These are phyloP conservation scores for Orychophragmus violaceus DNA, from an alignment of 345 rosid genomes.

Conservation along the genomic window DNA sequence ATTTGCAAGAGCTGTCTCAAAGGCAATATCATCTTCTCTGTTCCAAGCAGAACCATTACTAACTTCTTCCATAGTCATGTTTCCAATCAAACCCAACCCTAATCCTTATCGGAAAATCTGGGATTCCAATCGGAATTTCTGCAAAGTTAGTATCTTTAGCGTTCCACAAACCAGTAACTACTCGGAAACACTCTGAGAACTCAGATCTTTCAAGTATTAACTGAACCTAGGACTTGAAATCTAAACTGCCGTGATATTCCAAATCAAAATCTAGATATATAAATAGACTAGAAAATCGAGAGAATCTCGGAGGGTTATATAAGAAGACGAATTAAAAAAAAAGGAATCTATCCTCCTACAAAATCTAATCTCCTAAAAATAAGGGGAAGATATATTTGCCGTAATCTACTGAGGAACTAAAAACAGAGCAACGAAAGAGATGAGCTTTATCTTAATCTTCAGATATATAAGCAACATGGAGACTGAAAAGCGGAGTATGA, in stretches of 20 bases:
- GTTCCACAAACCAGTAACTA: conserved; percentile 19
- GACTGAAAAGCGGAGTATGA: conserved; percentile 23
- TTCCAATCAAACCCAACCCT: conserved; percentile 3
- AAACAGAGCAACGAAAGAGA: conserved; percentile 16
- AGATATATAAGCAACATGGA: conserved; percentile 37
- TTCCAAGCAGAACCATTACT: conserved; percentile 62
- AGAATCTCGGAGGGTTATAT: not conserved
- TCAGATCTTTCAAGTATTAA: conserved; percentile 21
- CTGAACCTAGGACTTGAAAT: not conserved
- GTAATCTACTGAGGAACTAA: conserved; percentile 25
- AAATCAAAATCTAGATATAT: not conserved
- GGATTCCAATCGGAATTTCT: conserved; percentile 27
- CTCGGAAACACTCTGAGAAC: conserved; percentile 19
- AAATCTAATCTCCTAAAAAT: conserved; percentile 35
- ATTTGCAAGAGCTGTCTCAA: conserved; percentile 79
- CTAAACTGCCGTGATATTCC: not conserved
- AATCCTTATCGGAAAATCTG: conserved; percentile 11
- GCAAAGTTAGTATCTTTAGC: conserved; percentile 12
- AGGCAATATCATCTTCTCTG: conserved; percentile 82
- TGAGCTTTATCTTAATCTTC: conserved; percentile 24
- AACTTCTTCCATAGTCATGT: conserved; percentile 66
- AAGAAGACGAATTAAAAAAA: conserved; percentile 23
- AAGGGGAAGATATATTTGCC: not conserved
- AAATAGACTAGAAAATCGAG: conserved; percentile 32
- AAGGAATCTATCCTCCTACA: conserved; percentile 42